Evolutionary conservation across 768 basidiomycete species (phyloP).

Genomic region (Cystoderma amianthinum): DNA sequence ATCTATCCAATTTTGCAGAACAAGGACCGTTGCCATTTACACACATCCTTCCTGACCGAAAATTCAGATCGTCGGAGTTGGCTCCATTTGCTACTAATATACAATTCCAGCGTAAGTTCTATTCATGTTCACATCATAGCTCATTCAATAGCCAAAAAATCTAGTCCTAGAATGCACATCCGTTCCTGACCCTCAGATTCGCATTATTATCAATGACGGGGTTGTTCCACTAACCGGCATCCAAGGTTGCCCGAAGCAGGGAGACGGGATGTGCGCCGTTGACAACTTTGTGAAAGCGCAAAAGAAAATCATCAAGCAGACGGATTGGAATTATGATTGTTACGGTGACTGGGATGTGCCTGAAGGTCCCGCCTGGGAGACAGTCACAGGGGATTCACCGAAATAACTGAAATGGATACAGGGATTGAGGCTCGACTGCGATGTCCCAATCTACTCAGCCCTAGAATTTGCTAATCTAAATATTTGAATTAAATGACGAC

Average conservation of each 20-base stretch:
- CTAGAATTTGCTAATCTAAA: constrained; percentile 14
- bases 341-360: constrained; percentile 71
- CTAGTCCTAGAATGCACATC: constrained; percentile 59
- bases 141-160: constrained; percentile 4
- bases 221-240: constrained; percentile 77
- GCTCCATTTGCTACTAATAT: constrained; percentile 87
- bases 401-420: constrained; percentile 6
- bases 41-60: constrained; percentile 56
- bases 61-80: constrained; percentile 71
- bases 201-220: constrained; percentile 85
- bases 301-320: constrained; percentile 53
- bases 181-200: constrained; percentile 52
- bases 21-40: constrained; percentile 71
- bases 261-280: constrained; percentile 74
- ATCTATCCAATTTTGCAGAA: constrained; percentile 66
- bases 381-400: constrained; percentile 63
- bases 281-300: constrained; percentile 65
- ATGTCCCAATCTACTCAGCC: not conserved
- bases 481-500: constrained; percentile 66
- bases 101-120: constrained; percentile 72
- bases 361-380: constrained; percentile 61
- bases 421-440: not conserved
- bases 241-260: constrained; percentile 62
- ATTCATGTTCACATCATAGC: constrained; percentile 6
- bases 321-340: constrained; percentile 76